Evolutionary conservation across 2,329 filamentous ascomycete genomes (phyloP), one percentile per base, ranked within the genome.

Genomic region (Alternaria ventricosa): DNA sequence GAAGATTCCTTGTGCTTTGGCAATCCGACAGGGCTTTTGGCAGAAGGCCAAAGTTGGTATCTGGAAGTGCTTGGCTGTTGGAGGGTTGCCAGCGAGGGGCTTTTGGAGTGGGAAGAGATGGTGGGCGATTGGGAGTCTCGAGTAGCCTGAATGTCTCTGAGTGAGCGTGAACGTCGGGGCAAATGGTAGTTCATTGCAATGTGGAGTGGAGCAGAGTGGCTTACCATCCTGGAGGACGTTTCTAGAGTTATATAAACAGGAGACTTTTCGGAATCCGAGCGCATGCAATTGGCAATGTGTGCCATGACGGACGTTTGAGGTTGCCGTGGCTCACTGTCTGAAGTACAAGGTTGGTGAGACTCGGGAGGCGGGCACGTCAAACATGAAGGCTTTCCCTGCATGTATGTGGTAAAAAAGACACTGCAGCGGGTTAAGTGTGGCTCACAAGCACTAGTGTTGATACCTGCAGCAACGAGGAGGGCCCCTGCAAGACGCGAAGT

Each of bases 211-310:
- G 61, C 56, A 20, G 45, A 41, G 33, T 10, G 60, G 77, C 76
- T 76, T 76, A 79, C 77, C 53, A 59, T 69, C 30, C 63, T 74
- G 65, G 68, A 68, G 72, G 78, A 75, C 63, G 77, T 75, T 77
- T 78, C 78, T 58, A 72, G 67, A 51, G 69, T 68, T 79, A 80
- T 80, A 79, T 79, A 80, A 78, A 78, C 70, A 63, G 71, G 71
- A 55, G 72, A 70, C 61, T 69, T 75, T 59, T 75, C 71, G 69
- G 72, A 71, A 56, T 72, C 72, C 46, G 68, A 74, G 57, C 79
- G 77, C 68, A 81, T 79, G 77, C 79, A 81, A 76, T 79, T 80
- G 74, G 80, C 78, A 71, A 82, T 82, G 75, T 82, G 79, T 79
- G 78, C 77, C 79, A 81, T 81, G 76, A 74, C 68, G 56, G 70